These are phyloP conservation scores for Hyaloperonospora brassicae DNA, from an alignment of 352 stramenopile species.

Conservation along the genomic window DNA sequence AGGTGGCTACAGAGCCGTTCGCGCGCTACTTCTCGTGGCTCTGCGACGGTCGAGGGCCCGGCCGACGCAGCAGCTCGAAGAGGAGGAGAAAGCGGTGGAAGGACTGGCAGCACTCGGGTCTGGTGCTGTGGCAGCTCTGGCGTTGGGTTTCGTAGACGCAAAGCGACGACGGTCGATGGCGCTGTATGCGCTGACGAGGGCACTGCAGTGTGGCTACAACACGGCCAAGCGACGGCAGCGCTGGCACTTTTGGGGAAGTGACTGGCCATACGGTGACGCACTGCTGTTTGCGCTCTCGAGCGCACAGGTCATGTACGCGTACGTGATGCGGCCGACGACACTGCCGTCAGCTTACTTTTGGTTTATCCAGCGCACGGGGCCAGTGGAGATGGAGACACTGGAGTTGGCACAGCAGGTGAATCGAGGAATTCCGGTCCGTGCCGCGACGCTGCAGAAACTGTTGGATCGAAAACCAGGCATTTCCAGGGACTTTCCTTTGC, in stretches of 20 bases:
- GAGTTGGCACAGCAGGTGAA: conserved; percentile 59
- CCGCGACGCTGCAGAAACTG: conserved; percentile 33
- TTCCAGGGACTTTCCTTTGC: conserved; percentile 19
- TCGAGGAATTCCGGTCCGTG: conserved; percentile 36
- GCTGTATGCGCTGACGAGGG: conserved; percentile 75
- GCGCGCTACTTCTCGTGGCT: conserved; percentile 44
- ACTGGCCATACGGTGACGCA: conserved; percentile 73
- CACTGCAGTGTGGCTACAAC: conserved; percentile 82
- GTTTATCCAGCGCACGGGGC: conserved; percentile 73
- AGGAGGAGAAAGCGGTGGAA: conserved; percentile 25
- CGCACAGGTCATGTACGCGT: conserved; percentile 84
- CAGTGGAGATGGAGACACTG: conserved; percentile 53
- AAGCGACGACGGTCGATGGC: conserved; percentile 68
- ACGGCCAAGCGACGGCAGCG: conserved; percentile 62
- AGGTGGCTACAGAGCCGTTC: conserved; percentile 58
- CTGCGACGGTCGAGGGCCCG: conserved; percentile 25
- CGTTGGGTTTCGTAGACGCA: conserved; percentile 56
- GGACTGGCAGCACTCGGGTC: conserved; percentile 45
- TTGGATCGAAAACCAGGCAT: conserved; percentile 38
- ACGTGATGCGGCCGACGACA: conserved; percentile 66
- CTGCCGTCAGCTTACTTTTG: conserved; percentile 72
- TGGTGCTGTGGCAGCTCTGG: conserved; percentile 51
- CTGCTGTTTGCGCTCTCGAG: conserved; percentile 72
- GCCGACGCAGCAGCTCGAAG: conserved; percentile 9
- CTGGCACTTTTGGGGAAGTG: conserved; percentile 85